Conservation (phyloP, 305 asterid species). For the Coffea humblotiana region DNA sequence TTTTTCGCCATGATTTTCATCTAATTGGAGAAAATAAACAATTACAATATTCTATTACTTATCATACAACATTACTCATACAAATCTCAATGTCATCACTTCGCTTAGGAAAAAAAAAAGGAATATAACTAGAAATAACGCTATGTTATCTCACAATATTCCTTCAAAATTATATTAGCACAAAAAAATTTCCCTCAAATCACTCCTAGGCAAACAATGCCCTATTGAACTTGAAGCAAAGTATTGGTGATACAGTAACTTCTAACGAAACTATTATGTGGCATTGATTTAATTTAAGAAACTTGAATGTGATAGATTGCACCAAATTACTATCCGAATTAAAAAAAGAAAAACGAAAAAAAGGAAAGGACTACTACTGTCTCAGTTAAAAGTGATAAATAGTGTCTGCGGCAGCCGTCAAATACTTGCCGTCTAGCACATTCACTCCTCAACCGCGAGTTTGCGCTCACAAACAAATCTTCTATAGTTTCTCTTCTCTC, state of each 20-base stretch:
- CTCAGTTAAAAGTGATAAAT: background rate
- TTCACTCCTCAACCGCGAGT: background rate
- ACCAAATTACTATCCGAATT: background rate
- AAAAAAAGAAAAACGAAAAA: too few species aligned
- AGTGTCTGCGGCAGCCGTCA: constrained; percentile 21
- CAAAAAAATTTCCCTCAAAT: too few species aligned
- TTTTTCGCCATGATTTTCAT: background rate
- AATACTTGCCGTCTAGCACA: constrained; percentile 11
- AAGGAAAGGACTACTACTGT: too few species aligned
- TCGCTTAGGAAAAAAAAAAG: background rate
- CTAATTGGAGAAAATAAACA: too few species aligned
- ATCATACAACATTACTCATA: background rate
- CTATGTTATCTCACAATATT: too few species aligned
- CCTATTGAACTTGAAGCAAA: background rate
- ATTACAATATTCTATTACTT: background rate
- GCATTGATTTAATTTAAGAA: background rate
- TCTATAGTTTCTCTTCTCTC: background rate
- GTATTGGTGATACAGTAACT: too few species aligned
- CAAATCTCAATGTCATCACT: background rate
- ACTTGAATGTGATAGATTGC: background rate
- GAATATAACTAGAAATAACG: too few species aligned
- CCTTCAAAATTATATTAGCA: too few species aligned
- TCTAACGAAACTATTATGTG: background rate
- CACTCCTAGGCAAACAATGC: background rate
- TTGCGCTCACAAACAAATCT: background rate